A percentile compares a stretch with the other conserved stretches of the same genome.
These are phyloP conservation scores for Coffea humblotiana DNA, from an alignment of 305 asterid species.

Conservation along the genomic window DNA sequence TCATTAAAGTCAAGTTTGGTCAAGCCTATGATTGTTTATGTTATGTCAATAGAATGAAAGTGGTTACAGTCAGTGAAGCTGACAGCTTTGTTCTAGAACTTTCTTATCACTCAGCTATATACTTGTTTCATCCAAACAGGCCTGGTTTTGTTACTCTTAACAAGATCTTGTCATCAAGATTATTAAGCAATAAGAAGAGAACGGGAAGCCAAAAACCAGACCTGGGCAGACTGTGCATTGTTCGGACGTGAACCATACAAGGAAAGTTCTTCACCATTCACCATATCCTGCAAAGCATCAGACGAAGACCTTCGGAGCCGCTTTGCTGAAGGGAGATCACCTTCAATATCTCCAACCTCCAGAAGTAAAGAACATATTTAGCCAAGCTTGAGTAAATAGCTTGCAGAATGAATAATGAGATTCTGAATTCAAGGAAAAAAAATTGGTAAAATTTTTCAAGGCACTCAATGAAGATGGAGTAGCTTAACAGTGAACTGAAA, in stretches of 20 bases:
- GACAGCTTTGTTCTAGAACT: background rate
- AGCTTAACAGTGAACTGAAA: background rate
- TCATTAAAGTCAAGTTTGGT: background rate
- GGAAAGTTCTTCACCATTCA: conserved; percentile 84
- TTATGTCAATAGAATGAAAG: background rate
- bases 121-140: conserved; percentile 6
- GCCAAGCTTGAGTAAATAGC: background rate
- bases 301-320: conserved; percentile 78
- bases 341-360: conserved; percentile 92
- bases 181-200: conserved; percentile 10
- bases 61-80: background rate
- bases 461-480: background rate
- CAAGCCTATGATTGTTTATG: background rate
- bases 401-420: background rate
- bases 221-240: conserved; percentile 84
- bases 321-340: conserved; percentile 73
- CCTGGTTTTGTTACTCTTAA: background rate
- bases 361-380: conserved; percentile 19
- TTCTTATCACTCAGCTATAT: background rate
- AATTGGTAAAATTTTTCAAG: background rate
- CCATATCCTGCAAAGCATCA: conserved; percentile 84
- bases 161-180: background rate
- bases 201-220: conserved; percentile 21
- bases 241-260: conserved; percentile 72
- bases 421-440: conserved; percentile 10